phyloP scores from a whole-genome alignment of 192 early-diverging fungal species.

The Podila horticola region DNA sequence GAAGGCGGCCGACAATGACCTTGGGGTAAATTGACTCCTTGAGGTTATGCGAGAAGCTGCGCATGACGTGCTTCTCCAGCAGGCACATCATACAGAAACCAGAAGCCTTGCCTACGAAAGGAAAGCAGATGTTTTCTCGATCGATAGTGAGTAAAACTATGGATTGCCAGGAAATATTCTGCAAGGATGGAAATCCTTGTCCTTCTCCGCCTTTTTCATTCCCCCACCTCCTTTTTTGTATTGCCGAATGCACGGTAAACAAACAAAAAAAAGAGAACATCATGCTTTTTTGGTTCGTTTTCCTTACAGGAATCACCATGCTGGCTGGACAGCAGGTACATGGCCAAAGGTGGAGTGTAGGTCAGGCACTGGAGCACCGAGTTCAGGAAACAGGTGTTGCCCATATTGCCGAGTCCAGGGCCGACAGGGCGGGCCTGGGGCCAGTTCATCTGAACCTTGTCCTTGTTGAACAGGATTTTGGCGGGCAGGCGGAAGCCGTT shows the following conservation, averaged over 20 bases:
- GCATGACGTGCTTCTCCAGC: constrained; percentile 72
- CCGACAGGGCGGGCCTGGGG: constrained; percentile 65
- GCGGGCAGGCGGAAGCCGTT: constrained; percentile 66
- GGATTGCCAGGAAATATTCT: too few relatives aligned
- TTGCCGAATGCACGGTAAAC: too few relatives aligned
- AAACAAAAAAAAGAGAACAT: too few relatives aligned
- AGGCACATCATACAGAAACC: constrained; percentile 81
- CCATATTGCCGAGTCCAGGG: constrained; percentile 75
- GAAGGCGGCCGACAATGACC: constrained; percentile 69
- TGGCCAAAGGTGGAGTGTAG: constrained; percentile 78
- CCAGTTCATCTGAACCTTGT: constrained; percentile 68
- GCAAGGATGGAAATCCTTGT: too few relatives aligned
- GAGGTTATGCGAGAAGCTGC: constrained; percentile 60
- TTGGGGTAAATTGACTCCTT: constrained; percentile 67
- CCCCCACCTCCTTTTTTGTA: too few relatives aligned
- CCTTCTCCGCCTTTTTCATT: too few relatives aligned
- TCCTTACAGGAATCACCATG: constrained; percentile 71
- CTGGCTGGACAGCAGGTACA: constrained; percentile 68
- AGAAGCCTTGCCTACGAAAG: constrained; percentile 51
- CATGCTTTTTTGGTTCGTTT: too few relatives aligned
- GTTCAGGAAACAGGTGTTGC: constrained; percentile 86
- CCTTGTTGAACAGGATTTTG: constrained; percentile 65
- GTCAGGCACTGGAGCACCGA: constrained; percentile 82
- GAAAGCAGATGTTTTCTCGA: background rate
- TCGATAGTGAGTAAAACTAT: too few relatives aligned